phyloP scores from a whole-genome alignment of 306 rosid genomes.

The Vachellia pachyceras region DNA sequence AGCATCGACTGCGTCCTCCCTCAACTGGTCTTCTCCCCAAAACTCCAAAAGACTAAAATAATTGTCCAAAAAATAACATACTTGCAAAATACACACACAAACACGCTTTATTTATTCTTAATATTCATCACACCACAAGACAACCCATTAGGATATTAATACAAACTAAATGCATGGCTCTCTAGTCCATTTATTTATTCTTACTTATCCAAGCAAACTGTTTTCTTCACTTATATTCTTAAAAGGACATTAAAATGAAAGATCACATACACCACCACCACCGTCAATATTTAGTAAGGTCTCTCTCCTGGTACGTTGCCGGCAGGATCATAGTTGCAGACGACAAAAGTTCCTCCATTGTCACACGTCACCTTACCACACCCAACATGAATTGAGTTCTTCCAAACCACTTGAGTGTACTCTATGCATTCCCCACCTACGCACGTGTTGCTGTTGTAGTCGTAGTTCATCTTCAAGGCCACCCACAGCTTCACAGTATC shows the following conservation, averaged over 20 bases:
- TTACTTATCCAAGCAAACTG: neutral
- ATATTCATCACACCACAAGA: neutral
- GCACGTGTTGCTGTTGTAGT: constrained; percentile 49
- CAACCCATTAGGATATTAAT: neutral
- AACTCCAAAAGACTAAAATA: no score
- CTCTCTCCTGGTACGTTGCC: constrained; percentile 47
- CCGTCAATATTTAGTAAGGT: constrained; percentile 42
- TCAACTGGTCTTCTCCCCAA: no score
- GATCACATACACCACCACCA: no score
- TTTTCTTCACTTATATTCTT: no score
- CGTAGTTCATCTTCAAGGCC: constrained; percentile 37
- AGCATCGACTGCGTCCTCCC: no score
- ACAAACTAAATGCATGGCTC: no score
- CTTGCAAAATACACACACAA: no score
- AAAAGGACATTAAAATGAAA: no score
- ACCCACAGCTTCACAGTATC: constrained; percentile 56
- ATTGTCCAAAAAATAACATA: no score
- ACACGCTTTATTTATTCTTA: neutral
- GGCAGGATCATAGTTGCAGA: constrained; percentile 63
- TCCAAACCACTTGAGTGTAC: constrained; percentile 63
- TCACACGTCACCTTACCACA: constrained; percentile 57
- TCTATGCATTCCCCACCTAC: constrained; percentile 44
- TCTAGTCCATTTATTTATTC: neutral
- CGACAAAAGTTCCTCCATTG: constrained; percentile 54
- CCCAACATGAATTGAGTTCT: constrained; percentile 41